Conservation (phyloP, 768 basidiomycete genomes). For the Exidia glandulosa region DNA sequence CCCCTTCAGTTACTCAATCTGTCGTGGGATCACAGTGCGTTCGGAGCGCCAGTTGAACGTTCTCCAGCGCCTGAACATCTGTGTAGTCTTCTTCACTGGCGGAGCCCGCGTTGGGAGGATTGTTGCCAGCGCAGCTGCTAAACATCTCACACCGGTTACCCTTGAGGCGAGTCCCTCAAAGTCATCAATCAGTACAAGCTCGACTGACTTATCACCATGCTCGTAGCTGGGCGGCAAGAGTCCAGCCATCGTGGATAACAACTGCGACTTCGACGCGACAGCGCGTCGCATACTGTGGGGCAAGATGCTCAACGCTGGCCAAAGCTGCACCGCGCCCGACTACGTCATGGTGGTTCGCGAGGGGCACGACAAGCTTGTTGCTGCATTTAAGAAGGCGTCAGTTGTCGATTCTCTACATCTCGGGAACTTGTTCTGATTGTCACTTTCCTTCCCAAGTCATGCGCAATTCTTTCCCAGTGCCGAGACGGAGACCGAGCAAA, state of each 20-base stretch:
- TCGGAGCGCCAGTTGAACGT: neutral
- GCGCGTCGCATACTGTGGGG: constrained; percentile 76
- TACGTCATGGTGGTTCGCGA: constrained; percentile 35
- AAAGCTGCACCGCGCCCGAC: constrained; percentile 61
- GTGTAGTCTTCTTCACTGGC: constrained; percentile 25
- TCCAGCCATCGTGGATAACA: constrained; percentile 63
- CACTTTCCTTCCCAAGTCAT: too few relatives aligned
- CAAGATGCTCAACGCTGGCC: constrained; percentile 59
- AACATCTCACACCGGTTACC: constrained; percentile 59
- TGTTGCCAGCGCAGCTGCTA: constrained; percentile 63
- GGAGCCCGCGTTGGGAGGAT: constrained; percentile 50
- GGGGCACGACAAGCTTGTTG: constrained; percentile 29
- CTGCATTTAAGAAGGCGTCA: constrained; percentile 34
- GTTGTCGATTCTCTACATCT: too few relatives aligned
- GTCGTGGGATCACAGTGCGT: constrained; percentile 50
- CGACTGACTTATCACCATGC: neutral
- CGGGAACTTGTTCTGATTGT: too few relatives aligned
- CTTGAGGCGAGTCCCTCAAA: constrained; percentile 30
- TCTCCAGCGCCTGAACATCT: constrained; percentile 5
- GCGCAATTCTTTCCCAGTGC: constrained; percentile 44
- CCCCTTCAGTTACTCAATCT: constrained; percentile 44
- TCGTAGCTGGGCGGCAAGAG: constrained; percentile 37
- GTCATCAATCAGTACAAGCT: neutral
- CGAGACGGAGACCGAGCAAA: constrained; percentile 31
- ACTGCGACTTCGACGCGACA: constrained; percentile 50